These are phyloP conservation scores for Ceratocystis ficicola DNA, from an alignment of 2,329 filamentous ascomycete species.

Conservation along the genomic window DNA sequence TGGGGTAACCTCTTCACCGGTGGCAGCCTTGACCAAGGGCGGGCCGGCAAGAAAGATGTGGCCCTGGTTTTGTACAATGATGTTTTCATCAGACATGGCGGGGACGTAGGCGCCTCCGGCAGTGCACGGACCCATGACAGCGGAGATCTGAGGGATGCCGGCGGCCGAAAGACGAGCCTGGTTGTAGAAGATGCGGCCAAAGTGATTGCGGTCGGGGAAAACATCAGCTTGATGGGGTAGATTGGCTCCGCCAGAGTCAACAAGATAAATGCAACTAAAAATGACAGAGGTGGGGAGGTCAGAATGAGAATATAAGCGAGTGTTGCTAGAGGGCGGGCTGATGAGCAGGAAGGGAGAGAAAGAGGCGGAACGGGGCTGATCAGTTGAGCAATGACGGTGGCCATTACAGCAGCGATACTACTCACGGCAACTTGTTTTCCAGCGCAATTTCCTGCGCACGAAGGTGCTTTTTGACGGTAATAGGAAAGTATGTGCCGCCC, in stretches of 20 bases:
- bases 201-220: slow-evolving; percentile 89
- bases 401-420: slow-evolving; percentile 18
- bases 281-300: too few species aligned
- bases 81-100: slow-evolving; percentile 93
- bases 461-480: slow-evolving; percentile 95
- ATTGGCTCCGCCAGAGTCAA: slow-evolving; percentile 91
- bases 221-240: slow-evolving; percentile 91
- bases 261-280: slow-evolving; percentile 73
- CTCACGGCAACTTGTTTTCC: slow-evolving; percentile 64
- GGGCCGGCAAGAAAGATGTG: slow-evolving; percentile 94
- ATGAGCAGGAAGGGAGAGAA: too few species aligned
- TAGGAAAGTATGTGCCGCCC: slow-evolving; percentile 90
- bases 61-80: slow-evolving; percentile 92
- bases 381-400: too few species aligned
- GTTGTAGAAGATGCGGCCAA: slow-evolving; percentile 96
- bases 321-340: too few species aligned
- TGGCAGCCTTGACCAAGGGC: slow-evolving; percentile 89
- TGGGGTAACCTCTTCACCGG: slow-evolving; percentile 78
- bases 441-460: slow-evolving; percentile 81
- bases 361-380: too few species aligned
- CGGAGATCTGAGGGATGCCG: slow-evolving; percentile 84
- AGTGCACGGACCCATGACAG: slow-evolving; percentile 96
- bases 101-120: slow-evolving; percentile 93
- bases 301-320: too few species aligned
- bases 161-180: slow-evolving; percentile 83